Percentiles rank a stretch among this genome's conserved stretches.
phyloP scores from a whole-genome alignment of 495 filamentous ascomycete species.

The Penicillium pulvis region DNA sequence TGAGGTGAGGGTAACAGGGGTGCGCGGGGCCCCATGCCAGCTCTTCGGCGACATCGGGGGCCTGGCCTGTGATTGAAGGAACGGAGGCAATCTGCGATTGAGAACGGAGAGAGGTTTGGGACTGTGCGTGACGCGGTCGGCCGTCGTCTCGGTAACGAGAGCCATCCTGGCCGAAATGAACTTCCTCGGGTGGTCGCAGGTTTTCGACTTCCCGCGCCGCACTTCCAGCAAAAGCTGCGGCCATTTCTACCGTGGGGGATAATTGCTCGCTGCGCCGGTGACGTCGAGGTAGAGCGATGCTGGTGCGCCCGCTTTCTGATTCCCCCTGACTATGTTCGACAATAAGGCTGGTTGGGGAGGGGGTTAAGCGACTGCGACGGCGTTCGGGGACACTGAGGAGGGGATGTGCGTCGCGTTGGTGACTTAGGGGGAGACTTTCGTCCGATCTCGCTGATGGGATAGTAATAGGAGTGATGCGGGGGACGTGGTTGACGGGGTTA shows the following conservation, averaged over 20 bases:
- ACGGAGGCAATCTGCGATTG: constrained; percentile 45
- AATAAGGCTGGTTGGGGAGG: constrained; percentile 61
- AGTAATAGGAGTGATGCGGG: constrained; percentile 45
- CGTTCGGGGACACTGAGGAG: constrained; percentile 70
- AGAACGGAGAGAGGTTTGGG: constrained; percentile 44
- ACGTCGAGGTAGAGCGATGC: constrained; percentile 67
- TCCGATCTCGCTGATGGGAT: constrained; percentile 34
- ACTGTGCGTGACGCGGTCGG: constrained; percentile 39
- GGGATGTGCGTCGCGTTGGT: constrained; percentile 61
- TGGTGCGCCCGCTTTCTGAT: constrained; percentile 60
- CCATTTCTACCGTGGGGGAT: constrained; percentile 49
- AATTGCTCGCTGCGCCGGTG: constrained; percentile 41
- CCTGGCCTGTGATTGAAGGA: constrained; percentile 45
- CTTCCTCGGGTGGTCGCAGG: constrained; percentile 36
- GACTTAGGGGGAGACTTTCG: constrained; percentile 44
- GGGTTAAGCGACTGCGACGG: constrained; percentile 56
- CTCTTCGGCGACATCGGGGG: constrained; percentile 51
- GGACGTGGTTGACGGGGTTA: constrained; percentile 54
- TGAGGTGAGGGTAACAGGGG: constrained; percentile 89
- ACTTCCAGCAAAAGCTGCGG: constrained; percentile 40
- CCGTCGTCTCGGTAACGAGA: constrained; percentile 26
- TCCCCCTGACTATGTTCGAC: constrained; percentile 63
- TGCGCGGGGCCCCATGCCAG: constrained; percentile 82
- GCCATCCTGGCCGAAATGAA: constrained; percentile 33
- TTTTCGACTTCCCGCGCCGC: constrained; percentile 33